Evolutionary conservation across 257 asterid genomes (phyloP).

Genomic region (Penstemon eatonii): DNA sequence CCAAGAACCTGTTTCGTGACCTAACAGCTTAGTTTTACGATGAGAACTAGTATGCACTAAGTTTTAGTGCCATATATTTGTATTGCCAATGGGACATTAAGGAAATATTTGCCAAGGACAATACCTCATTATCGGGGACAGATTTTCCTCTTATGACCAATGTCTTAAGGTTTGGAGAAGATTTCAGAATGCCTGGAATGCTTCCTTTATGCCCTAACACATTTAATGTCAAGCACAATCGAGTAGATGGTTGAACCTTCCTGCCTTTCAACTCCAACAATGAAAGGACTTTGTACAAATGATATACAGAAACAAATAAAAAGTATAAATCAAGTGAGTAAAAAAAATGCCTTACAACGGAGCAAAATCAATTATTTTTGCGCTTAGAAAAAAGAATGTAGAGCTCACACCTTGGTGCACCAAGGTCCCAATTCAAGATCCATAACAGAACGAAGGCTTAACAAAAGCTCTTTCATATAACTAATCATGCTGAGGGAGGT

Average conservation of each 20-base stretch:
- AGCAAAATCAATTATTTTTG: too few relatives aligned
- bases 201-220: background rate
- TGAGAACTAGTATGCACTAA: background rate
- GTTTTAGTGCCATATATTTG: too few relatives aligned
- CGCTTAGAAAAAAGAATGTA: too few relatives aligned
- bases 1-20: background rate
- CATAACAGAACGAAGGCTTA: too few relatives aligned
- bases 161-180: conserved; percentile 27
- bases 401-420: too few relatives aligned
- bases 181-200: conserved; percentile 26
- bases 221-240: background rate
- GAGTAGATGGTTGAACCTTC: conserved; percentile 13
- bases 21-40: background rate
- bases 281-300: conserved; percentile 7
- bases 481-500: too few relatives aligned
- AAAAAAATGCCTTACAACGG: background rate
- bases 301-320: background rate
- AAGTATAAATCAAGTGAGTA: background rate
- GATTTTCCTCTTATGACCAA: conserved; percentile 3
- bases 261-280: conserved; percentile 4
- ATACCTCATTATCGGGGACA: background rate
- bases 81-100: background rate
- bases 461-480: too few relatives aligned
- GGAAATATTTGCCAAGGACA: background rate
- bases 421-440: too few relatives aligned